Conservation (phyloP, 2,329 filamentous ascomycete genomes). For the Beauveria pseudobassiana region DNA sequence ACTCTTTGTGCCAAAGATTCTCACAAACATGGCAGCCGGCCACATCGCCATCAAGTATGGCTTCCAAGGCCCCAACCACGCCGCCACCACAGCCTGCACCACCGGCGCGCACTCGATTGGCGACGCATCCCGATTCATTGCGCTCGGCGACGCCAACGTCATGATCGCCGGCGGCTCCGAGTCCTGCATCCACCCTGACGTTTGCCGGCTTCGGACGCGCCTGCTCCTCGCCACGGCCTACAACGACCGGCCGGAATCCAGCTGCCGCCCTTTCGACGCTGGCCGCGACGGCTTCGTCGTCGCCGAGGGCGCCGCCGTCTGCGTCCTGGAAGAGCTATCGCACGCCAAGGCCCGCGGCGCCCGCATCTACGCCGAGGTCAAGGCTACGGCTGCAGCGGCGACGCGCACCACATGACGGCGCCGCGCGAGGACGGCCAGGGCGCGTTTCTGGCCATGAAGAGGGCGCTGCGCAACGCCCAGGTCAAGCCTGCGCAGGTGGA, state of each 20-base stretch:
- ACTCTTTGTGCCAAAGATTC: conserved; percentile 81
- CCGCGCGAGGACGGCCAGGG: conserved; percentile 77
- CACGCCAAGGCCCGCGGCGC: conserved; percentile 77
- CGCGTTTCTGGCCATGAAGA: conserved; percentile 76
- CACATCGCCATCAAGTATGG: conserved; percentile 91
- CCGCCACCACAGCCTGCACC: conserved; percentile 89
- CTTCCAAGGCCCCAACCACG: conserved; percentile 85
- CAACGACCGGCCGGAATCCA: conserved; percentile 61
- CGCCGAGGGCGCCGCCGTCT: conserved; percentile 80
- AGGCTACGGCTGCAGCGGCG: conserved; percentile 81
- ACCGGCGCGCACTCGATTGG: conserved; percentile 93
- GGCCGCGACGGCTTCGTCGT: conserved; percentile 82
- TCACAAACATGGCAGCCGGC: conserved; percentile 92
- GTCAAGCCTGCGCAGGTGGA: conserved; percentile 65
- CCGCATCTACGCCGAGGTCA: conserved; percentile 79
- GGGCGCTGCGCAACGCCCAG: conserved; percentile 65
- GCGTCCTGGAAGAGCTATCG: conserved; percentile 83
- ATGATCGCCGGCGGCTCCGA: conserved; percentile 96
- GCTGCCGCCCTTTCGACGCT: conserved; percentile 82
- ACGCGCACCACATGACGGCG: conserved; percentile 90
- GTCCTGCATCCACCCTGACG: conserved; percentile 89
- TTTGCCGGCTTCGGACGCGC: conserved; percentile 87
- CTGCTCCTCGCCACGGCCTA: conserved; percentile 76
- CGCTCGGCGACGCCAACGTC: conserved; percentile 83
- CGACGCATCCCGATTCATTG: conserved; percentile 86